Evolutionary conservation across 164 flowering plant species (phyloP), one percentile per base, ranked within the genome.

Genomic region (Piper betle): DNA sequence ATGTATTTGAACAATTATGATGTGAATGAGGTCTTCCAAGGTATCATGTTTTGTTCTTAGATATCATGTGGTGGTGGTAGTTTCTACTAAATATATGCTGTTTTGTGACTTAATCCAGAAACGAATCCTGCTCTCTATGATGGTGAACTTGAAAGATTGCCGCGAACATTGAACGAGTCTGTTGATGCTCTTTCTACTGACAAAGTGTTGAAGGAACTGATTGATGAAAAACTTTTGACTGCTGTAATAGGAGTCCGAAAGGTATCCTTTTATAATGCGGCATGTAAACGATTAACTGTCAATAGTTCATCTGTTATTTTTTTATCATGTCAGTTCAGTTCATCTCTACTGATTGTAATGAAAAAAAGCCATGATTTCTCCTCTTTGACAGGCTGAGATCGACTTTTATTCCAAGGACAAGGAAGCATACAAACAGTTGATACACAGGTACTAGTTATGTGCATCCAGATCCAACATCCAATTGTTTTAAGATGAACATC

Each of bases 351-450:
- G 33, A 10, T 52, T 40, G 38, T 37, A 8, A 3, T 33, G 56
- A 12, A n/a, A 11, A 10, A 37, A 39, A 12, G 13, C 13, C 5
- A 25, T 37, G 12, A 3, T 48, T 50, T 25, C 4, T 25, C 4
- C 64, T 6, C 48, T 20, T 48, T 78, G 80, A 71, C 92, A 90
- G 99, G 89, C 94, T 15, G 99, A 93, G 75, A 71, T 88, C 18
- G 78, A 80, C 20, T 75, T 76, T 66, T 90, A 86, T 63, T 71
- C 84, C 2, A 64, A 81, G 68, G 75, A 88, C 52, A 72, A 70
- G 71, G 88, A 88, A 46, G 94, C 91, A 38, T 82, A 73, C 77
- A 90, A 82, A 83, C 78, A 81, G 66, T 92, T 93, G 37, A 90
- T 93, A 62, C 78, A 86, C 73, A 75, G 67, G 2, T 90, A 88